A percentile compares a stretch with the other conserved stretches of the same genome.
Conservation (phyloP, 2,329 filamentous ascomycete genomes). For the Fusarium sp. region DNA sequence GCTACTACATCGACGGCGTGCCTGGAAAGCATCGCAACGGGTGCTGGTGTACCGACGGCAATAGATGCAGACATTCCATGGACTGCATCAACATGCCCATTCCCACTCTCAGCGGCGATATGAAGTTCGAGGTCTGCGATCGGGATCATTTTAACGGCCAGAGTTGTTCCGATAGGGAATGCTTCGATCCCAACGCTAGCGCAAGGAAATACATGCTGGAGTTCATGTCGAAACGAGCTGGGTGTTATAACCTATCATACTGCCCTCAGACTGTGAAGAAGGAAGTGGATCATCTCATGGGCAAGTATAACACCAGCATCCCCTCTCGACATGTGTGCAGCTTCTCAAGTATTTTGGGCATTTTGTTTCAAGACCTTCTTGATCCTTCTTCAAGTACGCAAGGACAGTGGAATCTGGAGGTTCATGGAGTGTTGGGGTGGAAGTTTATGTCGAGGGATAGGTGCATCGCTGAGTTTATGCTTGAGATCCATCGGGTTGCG, state of each 20-base stretch:
- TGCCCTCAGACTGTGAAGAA: background rate
- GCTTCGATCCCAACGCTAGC: slow-evolving; percentile 2
- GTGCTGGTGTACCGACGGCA: background rate
- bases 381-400: background rate
- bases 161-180: background rate
- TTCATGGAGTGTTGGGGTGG: slow-evolving; percentile 12
- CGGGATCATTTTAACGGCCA: background rate
- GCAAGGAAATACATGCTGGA: background rate
- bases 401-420: background rate
- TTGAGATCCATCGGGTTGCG: background rate
- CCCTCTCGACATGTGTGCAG: background rate
- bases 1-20: background rate
- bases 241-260: fast-evolving
- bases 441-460: background rate
- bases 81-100: fast-evolving
- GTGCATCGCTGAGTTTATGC: background rate
- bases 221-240: background rate
- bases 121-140: background rate
- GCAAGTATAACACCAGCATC: background rate
- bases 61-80: background rate
- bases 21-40: background rate
- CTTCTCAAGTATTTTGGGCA: background rate
- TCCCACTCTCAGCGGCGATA: background rate
- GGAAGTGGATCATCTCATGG: background rate
- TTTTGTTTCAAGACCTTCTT: background rate